Percentiles rank a stretch among this genome's conserved stretches.
Evolutionary conservation across 1,284 basidiomycete species (phyloP).

Genomic region (Naganishia cerealis): DNA sequence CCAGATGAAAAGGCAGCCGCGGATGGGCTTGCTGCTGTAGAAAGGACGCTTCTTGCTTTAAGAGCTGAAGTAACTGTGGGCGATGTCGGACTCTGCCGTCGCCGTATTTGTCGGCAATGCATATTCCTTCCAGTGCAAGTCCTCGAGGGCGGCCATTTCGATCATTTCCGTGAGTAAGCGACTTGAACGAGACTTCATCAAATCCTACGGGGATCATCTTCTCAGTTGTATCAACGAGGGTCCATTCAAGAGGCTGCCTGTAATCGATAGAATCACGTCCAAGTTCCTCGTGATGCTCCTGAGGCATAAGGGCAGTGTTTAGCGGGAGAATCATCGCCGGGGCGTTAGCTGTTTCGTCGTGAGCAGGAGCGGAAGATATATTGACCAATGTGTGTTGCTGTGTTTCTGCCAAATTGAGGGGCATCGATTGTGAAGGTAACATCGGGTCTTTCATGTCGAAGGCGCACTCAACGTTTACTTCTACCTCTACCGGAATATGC

Average conservation of each 20-base stretch:
- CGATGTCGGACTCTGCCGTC: constrained; percentile 25
- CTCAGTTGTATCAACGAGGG: background rate
- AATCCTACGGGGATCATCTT: background rate
- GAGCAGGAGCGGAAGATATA: background rate
- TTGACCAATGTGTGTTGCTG: background rate
- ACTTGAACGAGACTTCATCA: constrained; percentile 7
- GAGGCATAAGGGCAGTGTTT: background rate
- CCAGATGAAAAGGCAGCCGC: constrained; percentile 5
- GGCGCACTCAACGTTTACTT: background rate
- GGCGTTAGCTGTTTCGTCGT: background rate
- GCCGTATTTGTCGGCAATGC: constrained; percentile 26
- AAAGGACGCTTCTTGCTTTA: background rate
- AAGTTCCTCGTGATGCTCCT: background rate
- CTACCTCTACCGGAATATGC: background rate
- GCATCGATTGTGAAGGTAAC: background rate
- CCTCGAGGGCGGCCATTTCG: background rate
- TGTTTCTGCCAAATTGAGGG: background rate
- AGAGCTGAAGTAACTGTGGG: background rate
- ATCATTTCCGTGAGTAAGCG: background rate
- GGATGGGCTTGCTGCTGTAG: background rate
- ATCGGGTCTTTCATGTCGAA: background rate
- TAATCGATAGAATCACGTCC: constrained; percentile 2
- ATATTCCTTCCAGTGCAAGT: background rate
- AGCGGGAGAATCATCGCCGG: background rate
- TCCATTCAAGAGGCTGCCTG: background rate